Evolutionary conservation across 2,329 filamentous ascomycete species (phyloP), one percentile per base, ranked within the genome.

Genomic region (Zasmidium citrigriseum): DNA sequence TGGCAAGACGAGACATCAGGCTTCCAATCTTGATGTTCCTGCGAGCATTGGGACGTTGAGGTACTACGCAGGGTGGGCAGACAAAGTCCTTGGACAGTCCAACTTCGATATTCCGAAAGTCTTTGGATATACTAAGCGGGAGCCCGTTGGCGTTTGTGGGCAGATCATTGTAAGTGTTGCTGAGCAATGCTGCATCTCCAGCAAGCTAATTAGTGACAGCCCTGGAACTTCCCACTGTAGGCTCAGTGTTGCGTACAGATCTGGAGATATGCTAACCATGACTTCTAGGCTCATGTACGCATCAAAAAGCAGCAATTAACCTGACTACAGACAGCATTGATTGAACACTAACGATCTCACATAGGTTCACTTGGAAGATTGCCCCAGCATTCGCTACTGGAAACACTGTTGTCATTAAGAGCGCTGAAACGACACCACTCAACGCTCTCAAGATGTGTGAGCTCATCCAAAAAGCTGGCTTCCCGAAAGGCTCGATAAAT

Each of bases 121-220:
- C 75, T 82, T 93, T 62, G 89, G 88, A 2, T 93, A 93, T 72
- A 92, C 89, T 0, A 72, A 72, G 46, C 75, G 76, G 49, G 75
- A 78, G 62, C 76, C 76, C 9, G 52, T 67, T 12, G 65, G 76
- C 58, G 76, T 78, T 14, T 73, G 71, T 2, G 75, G 72, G 2
- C 73, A 73, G 2, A 76, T 78, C 46, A 73, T 75, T n/a, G 72
- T 27, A 25, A n/a, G 34, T 41, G 7, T 41, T n/a, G 34, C 4
- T 16, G 34, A n/a, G 16, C 7, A 41, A 4, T 16, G 4, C 4
- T 41, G 7, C 7, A 41, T n/a, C n/a, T n/a, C n/a, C n/a, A 16
- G 14, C 34, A 41, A n/a, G 16, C 34, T 41, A 41, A 41, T n/a
- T 4, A 16, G 34, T 41, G 16, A 41, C 34, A 41, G 34, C 34